Evolutionary conservation across 2,329 filamentous ascomycete species (phyloP), one percentile per base, ranked within the genome.

Genomic region (Aspergillus candidus): DNA sequence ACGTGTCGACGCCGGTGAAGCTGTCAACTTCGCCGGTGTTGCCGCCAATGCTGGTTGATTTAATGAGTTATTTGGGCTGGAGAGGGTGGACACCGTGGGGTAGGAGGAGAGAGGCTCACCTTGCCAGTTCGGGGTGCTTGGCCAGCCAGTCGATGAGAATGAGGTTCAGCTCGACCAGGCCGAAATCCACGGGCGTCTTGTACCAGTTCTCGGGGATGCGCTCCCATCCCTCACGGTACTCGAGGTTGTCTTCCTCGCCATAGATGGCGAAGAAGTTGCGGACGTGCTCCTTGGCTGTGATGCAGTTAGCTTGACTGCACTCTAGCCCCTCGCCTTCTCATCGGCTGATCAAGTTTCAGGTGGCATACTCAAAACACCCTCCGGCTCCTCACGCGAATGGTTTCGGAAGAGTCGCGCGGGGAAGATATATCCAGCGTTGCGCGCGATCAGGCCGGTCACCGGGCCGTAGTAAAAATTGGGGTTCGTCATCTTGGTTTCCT

Each of bases 391-490:
- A 2, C 42, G 41, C 0, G 71, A 70, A 39, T 74, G 65, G 46
- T 76, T 76, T 17, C 67, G 60, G 33, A 72, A 62, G 38, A 76
- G 49, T 10, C 71, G 66, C 7, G 56, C 67, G 2, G 66, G 52
- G 47, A 76, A 76, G 13, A 69, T 54, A 48, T 69, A 74, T 2
- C 70, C 74, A 11, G 75, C 73, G 38, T 75, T 74, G 0, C 72
- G 69, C 6, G 67, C 69, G 14, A 76, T 55, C 41, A 75, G 62
- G 11, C 76, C 75, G 2, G 72, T 74, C 41, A 73, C 70, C 1
- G 75, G 76, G 1, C 74, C 74, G 40, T 74, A 77, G 60, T 75
- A 79, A 56, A 77, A 78, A 38, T 74, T 65, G 0, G 75, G 74
- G 54, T 80, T 80, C 18, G 67, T 71, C 17, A 61, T 58, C 8